Evolutionary conservation across 116 monocot species (phyloP), one percentile per base, ranked within the genome.

Genomic region (Cymodocea nodosa): DNA sequence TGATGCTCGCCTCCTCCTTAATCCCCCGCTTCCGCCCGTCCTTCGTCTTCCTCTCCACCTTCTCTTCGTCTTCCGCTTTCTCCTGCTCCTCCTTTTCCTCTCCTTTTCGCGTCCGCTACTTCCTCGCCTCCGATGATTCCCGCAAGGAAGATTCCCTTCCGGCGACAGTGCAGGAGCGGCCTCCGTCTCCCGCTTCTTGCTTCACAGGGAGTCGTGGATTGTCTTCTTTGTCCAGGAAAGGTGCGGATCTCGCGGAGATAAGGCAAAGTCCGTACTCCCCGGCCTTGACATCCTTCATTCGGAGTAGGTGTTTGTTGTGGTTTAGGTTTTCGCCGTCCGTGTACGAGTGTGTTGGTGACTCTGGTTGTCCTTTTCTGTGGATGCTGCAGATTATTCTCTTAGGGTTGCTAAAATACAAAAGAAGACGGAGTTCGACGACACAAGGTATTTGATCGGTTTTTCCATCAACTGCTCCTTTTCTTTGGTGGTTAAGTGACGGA

Each of bases 391-490:
- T 75, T 87, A 83, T 56, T 87, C 87, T 13, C 80, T 78, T 64
- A 80, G 83, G 59, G 83, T 87, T 71, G 80, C 80, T 5, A 83
- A 83, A 71, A 71, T 83, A 35, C 76, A 87, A 30, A 30, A 30
- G 74, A 80, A 54, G 67, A 64, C 83, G 18, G 75, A 70, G 36
- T 75, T 77, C 35, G 83, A 80, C 61, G 78, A 86, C 22, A 70
- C 74, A 50, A 86, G 86, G 86, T 85, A 73, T 17, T 48, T 61
- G 52, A 44, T 44, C 44, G 44, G 12, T 44, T 0, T 44, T 44
- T 12, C 8, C 44, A 44, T 10, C 44, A 44, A 9, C 9, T 44
- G 44, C 44, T 44, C 44, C 8, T 30, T 44, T 8, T 44, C 44
- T 44, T 9, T 8, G 12, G 44, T 9, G 7, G 44, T 44, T 44